Percentiles rank a stretch among this genome's conserved stretches.
Evolutionary conservation across 2,329 filamentous ascomycete genomes (phyloP).

Genomic region (Endothia cerciana): DNA sequence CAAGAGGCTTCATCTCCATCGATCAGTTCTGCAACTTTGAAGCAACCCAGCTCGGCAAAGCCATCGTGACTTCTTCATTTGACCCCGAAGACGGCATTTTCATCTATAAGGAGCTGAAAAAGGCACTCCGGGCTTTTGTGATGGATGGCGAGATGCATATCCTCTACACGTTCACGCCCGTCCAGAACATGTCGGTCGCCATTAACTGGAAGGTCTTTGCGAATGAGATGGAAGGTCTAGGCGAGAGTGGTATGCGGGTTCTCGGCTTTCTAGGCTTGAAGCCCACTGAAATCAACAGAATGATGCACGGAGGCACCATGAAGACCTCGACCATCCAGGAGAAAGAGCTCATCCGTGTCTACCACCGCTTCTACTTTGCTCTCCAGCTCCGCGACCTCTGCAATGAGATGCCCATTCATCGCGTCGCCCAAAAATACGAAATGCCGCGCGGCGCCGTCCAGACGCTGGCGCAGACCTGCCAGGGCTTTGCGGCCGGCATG

Average conservation of each 20-base stretch:
- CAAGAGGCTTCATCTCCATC: conserved; percentile 57
- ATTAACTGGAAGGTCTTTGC: conserved; percentile 77
- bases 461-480: conserved; percentile 72
- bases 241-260: conserved; percentile 73
- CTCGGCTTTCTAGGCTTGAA: conserved; percentile 70
- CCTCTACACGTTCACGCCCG: conserved; percentile 76
- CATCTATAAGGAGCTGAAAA: conserved; percentile 68
- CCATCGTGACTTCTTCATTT: conserved; percentile 73
- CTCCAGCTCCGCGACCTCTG: conserved; percentile 79
- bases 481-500: conserved; percentile 79
- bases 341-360: conserved; percentile 63
- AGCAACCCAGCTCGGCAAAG: conserved; percentile 69
- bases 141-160: conserved; percentile 83
- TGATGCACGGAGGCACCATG: conserved; percentile 69
- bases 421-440: conserved; percentile 71
- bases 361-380: conserved; percentile 74
- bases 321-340: conserved; percentile 66
- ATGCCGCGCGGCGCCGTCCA: conserved; percentile 73
- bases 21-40: conserved; percentile 57
- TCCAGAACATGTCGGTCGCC: conserved; percentile 58
- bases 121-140: conserved; percentile 72
- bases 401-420: conserved; percentile 73
- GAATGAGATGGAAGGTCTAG: conserved; percentile 69
- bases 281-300: conserved; percentile 66
- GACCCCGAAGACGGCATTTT: conserved; percentile 77